Conservation (phyloP, 495 filamentous ascomycete species). For the Tuber borchii region DNA sequence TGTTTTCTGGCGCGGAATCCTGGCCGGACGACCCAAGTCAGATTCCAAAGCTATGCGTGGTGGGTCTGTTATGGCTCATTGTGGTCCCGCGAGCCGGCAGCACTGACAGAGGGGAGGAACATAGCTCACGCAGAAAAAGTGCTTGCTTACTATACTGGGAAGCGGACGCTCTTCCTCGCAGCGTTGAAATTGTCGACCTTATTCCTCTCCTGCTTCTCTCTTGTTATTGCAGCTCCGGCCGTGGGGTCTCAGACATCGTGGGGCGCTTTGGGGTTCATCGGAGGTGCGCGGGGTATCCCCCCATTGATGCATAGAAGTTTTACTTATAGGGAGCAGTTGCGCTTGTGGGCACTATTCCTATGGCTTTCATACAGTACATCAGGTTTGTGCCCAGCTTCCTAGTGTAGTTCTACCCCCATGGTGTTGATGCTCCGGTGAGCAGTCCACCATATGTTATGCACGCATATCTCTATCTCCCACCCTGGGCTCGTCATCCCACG, state of each 20-base stretch:
- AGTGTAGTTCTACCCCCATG: not conserved
- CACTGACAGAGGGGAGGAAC: not conserved
- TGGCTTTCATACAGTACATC: conserved; percentile 30
- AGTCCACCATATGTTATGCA: conserved; percentile 62
- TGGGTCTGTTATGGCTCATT: not conserved
- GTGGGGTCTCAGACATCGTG: conserved; percentile 22
- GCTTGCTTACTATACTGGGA: conserved; percentile 26
- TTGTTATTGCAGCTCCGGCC: conserved; percentile 26
- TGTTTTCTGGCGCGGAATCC: not conserved
- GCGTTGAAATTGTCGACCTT: conserved; percentile 29
- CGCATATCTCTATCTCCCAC: conserved; percentile 62
- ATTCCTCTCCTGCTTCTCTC: conserved; percentile 23
- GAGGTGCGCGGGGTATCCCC: conserved; percentile 20
- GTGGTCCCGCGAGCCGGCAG: not conserved
- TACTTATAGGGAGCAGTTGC: conserved; percentile 9
- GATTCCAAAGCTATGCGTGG: not conserved
- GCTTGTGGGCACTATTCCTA: conserved; percentile 15
- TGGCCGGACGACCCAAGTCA: not conserved
- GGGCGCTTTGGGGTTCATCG: conserved; percentile 7
- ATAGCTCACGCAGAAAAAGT: conserved; percentile 20
- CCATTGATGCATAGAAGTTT: not conserved
- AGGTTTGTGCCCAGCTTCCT: conserved; percentile 7
- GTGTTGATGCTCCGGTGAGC: not conserved
- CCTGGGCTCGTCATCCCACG: conserved; percentile 61
- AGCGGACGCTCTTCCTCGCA: conserved; percentile 26